Percentiles rank a stretch among this genome's conserved stretches.
Evolutionary conservation across 768 basidiomycete species (phyloP).

Genomic region (Lactarius quietus): DNA sequence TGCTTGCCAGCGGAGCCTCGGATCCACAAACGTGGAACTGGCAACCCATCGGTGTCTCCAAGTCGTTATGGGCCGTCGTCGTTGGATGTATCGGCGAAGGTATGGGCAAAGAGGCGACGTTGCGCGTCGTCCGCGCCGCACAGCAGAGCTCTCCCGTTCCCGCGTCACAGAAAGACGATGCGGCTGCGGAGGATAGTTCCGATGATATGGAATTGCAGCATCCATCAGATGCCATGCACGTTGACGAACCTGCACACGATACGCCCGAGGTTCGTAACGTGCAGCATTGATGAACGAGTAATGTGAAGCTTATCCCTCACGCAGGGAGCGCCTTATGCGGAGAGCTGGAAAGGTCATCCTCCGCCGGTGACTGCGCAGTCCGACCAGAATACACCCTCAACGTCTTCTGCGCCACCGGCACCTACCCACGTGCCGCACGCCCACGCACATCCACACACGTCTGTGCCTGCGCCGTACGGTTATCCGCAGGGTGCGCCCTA

Average conservation of each 20-base stretch:
- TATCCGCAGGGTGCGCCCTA: constrained; percentile 31
- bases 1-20: constrained; percentile 52
- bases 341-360: constrained; percentile 20
- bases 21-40: constrained; percentile 64
- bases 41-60: constrained; percentile 70
- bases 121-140: constrained; percentile 55
- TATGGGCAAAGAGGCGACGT: constrained; percentile 56
- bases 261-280: constrained; percentile 15
- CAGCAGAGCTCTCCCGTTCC: constrained; percentile 46
- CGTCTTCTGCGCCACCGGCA: constrained; percentile 14
- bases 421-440: constrained; percentile 27
- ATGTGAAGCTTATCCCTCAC: constrained; percentile 1
- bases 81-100: constrained; percentile 55
- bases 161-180: constrained; percentile 8
- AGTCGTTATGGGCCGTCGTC: constrained; percentile 71
- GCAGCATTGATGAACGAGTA: background rate
- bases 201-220: constrained; percentile 29
- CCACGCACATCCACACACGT: constrained; percentile 26
- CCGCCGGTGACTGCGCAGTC: constrained; percentile 18
- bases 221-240: constrained; percentile 22
- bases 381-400: constrained; percentile 12
- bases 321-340: constrained; percentile 18
- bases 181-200: constrained; percentile 9
- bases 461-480: constrained; percentile 19
- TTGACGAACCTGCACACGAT: constrained; percentile 21